Evolutionary conservation across 2,329 filamentous ascomycete species (phyloP).

Genomic region (Monilinia laxa): DNA sequence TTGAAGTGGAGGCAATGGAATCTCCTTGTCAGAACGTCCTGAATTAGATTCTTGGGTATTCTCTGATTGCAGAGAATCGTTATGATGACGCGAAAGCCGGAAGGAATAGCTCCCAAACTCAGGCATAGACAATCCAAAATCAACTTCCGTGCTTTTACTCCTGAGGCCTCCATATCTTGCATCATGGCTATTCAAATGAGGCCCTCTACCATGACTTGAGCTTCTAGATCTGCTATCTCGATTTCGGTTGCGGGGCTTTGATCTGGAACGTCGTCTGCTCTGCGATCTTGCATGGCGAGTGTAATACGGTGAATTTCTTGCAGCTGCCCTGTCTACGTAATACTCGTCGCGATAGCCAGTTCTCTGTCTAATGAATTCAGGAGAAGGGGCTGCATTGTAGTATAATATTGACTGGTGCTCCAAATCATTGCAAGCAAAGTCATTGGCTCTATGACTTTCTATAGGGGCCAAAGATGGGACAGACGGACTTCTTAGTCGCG

Average conservation of each 20-base stretch:
- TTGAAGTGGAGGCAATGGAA: background rate
- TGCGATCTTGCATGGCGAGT: background rate
- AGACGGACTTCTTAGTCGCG: constrained; percentile 1
- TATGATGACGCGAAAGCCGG: constrained; percentile 9
- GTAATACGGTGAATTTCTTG: background rate
- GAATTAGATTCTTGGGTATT: background rate
- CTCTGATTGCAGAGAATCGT: background rate
- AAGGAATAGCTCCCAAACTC: constrained; percentile 13
- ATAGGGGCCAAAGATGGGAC: background rate
- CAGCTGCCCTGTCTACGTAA: background rate
- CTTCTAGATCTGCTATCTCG: constrained; percentile 1
- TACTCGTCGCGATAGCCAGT: background rate
- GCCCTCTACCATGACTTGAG: constrained; percentile 3
- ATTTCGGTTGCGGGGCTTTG: background rate
- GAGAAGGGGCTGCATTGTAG: background rate
- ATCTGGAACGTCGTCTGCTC: constrained; percentile 4
- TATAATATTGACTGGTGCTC: background rate
- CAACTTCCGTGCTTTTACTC: background rate
- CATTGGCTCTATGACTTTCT: background rate
- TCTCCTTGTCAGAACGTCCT: background rate
- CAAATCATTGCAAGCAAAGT: background rate
- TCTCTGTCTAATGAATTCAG: background rate
- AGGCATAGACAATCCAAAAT: background rate
- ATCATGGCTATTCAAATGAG: background rate
- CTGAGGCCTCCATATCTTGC: background rate